Conservation (phyloP, 2,329 filamentous ascomycete species). For the Berkeleyomyces rouxiae region DNA sequence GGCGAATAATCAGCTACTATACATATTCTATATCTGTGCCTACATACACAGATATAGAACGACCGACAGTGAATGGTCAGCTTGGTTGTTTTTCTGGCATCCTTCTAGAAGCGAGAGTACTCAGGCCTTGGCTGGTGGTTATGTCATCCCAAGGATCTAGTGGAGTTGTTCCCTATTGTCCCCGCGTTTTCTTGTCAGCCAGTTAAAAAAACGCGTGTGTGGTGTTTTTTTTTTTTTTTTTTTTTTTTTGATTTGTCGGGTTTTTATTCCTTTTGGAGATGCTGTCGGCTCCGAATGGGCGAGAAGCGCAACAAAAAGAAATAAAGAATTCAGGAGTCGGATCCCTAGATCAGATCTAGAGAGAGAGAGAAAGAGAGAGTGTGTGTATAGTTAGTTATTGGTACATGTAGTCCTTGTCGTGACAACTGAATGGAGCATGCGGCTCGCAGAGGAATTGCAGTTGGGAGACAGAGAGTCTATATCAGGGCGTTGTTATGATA, state of each 20-base stretch:
- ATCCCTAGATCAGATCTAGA: background rate
- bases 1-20: no score
- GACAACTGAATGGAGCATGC: no score
- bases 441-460: no score
- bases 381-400: background rate
- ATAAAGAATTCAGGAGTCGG: background rate
- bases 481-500: background rate
- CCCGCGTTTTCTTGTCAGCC: background rate
- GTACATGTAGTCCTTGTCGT: no score
- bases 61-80: no score
- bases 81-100: background rate
- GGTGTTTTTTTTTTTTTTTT: background rate
- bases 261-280: background rate
- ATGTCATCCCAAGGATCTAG: background rate
- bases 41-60: no score
- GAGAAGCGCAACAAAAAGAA: background rate
- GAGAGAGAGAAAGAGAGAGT: background rate
- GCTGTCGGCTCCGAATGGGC: background rate
- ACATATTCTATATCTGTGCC: no score
- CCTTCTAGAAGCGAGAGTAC: background rate
- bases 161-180: background rate
- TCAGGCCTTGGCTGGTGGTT: background rate
- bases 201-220: background rate
- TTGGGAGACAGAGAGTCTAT: no score
- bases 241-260: background rate